Evolutionary conservation across 2,329 filamentous ascomycete genomes (phyloP), one percentile per base, ranked within the genome.

Genomic region (Phoma herbarum): DNA sequence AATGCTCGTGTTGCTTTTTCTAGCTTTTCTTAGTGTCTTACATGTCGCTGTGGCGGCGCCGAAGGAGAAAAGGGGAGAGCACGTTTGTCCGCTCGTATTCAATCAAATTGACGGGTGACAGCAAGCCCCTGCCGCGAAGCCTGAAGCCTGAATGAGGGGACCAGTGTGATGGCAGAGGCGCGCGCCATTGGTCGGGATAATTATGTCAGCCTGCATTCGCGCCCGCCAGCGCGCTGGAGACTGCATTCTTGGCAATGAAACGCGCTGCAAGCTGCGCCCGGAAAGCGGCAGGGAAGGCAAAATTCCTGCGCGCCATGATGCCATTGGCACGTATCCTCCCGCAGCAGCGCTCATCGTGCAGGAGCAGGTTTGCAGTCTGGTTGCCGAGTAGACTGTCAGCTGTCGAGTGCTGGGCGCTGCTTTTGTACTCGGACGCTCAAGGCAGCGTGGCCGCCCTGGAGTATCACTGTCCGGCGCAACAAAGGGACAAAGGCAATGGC

Each of bases 21-120:
- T 52, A 51, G 57, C 52, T 55, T 62, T 62, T 64, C 53, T 44
- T 67, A 63, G 64, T 64, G 65, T n/a, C 41, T 26, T n/a, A 43
- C 22, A 23, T 22, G 39, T 56, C 42, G 39, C 42, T 29, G 37
- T 49, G 42, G 41, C 47, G 56, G 42, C 29, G 25, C 16, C 50
- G 16, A 42, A 54, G 51, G 48, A 43, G 26, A 63, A 63, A 64
- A 60, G 57, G 62, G 53, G 61, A 53, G 18, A 26, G 35, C 22
- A 54, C 42, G 35, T 25, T 47, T 50, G 35, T 51, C 55, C 20
- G 43, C 59, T 57, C 57, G 56, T 59, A 59, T 54, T 54, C 41
- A 59, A 46, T 45, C 29, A 49, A 31, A 46, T 41, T 41, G 45
- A 54, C 56, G 46, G 44, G 33, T 63, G 62, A 65, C 64, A 63